phyloP scores from a whole-genome alignment of 768 basidiomycete species.

The Boletus pseudopeckii region DNA sequence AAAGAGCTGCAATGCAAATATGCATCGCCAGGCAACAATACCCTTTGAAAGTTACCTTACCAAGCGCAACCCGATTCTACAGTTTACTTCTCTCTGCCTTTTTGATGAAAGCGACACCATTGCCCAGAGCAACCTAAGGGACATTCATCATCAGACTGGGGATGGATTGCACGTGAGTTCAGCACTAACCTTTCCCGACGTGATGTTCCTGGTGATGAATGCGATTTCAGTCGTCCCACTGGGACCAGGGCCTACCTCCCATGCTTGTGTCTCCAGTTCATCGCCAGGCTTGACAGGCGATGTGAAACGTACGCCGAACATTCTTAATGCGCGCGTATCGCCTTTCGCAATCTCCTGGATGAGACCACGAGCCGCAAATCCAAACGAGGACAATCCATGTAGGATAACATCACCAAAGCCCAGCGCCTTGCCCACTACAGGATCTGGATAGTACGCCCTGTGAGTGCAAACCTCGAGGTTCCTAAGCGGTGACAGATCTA shows the following conservation, averaged over 20 bases:
- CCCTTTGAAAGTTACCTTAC: background rate
- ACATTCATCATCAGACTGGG: background rate
- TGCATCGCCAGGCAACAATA: background rate
- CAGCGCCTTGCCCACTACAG: conserved; percentile 61
- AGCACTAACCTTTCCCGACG: conserved; percentile 51
- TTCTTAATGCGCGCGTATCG: conserved; percentile 58
- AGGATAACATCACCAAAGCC: conserved; percentile 86
- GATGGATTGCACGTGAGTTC: background rate
- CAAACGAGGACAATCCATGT: conserved; percentile 79
- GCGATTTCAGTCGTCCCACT: conserved; percentile 56
- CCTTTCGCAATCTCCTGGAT: conserved; percentile 59
- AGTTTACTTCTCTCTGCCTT: conserved; percentile 47
- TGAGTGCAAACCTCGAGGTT: background rate
- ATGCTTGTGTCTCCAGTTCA: conserved; percentile 70
- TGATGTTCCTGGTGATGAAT: conserved; percentile 59
- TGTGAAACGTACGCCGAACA: conserved; percentile 76
- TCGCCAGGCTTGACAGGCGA: conserved; percentile 83
- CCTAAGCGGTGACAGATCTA: conserved; percentile 23
- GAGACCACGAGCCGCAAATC: conserved; percentile 77
- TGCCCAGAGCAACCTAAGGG: conserved; percentile 49
- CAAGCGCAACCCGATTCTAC: conserved; percentile 15
- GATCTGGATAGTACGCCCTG: conserved; percentile 44
- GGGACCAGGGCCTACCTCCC: conserved; percentile 71
- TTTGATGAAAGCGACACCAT: conserved; percentile 61
- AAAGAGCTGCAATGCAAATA: background rate